These are phyloP conservation scores for Neofusicoccum sp. DNA, from an alignment of 2,329 filamentous ascomycete genomes.

Conservation along the genomic window DNA sequence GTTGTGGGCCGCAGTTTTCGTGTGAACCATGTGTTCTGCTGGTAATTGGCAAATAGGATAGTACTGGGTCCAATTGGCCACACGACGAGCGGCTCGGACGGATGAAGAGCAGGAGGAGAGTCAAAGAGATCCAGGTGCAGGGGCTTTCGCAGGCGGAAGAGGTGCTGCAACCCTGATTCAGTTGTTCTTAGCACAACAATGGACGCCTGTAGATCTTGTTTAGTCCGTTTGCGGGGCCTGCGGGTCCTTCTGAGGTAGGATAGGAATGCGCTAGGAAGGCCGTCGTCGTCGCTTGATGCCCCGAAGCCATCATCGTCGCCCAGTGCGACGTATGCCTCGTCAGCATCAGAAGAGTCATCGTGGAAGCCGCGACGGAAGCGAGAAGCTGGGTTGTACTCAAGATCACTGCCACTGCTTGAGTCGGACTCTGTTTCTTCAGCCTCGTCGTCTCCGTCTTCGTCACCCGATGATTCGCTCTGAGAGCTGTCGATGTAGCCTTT, in stretches of 20 bases:
- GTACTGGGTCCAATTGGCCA: slow-evolving; percentile 24
- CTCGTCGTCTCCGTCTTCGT: background rate
- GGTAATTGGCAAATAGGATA: slow-evolving; percentile 23
- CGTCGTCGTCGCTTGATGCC: background rate
- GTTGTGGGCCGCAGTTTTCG: slow-evolving; percentile 11
- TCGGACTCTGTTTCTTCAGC: background rate
- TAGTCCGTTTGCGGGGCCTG: background rate
- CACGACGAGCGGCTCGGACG: slow-evolving; percentile 20
- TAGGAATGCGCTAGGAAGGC: no score
- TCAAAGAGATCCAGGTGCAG: slow-evolving; percentile 7
- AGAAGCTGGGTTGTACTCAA: background rate
- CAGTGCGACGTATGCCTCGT: background rate
- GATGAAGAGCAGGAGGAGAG: slow-evolving; percentile 25
- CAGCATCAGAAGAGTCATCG: background rate
- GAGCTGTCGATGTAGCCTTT: background rate
- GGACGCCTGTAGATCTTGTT: background rate
- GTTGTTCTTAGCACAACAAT: background rate
- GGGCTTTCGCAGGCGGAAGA: background rate
- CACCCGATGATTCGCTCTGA: background rate
- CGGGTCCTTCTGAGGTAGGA: no score
- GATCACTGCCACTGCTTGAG: background rate
- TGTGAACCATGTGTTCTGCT: slow-evolving; percentile 22
- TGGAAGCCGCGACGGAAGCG: background rate
- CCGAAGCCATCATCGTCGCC: background rate
- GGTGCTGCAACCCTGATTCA: background rate